Evolutionary conservation across 208 protist species (phyloP), one percentile per base, ranked within the genome.

Genomic region (Trypanosoma boissoni): DNA sequence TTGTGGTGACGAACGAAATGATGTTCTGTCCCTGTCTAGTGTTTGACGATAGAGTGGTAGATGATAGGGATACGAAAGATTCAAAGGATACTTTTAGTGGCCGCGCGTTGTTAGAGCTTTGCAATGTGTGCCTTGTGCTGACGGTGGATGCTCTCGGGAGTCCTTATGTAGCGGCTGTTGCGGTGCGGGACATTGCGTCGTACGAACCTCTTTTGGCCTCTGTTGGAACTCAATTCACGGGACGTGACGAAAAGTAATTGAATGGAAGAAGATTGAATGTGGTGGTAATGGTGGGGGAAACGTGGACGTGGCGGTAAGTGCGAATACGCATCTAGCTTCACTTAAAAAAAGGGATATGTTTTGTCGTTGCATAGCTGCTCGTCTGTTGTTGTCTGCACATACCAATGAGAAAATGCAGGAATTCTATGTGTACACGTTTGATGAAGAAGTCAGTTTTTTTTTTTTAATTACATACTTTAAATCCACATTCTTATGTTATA

Each of bases 1-100:
- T 91, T 29, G 72, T 92, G 7, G 88, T 92, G 34, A 92, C 84
- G 24, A 95, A 92, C 61, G 88, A 95, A 46, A 78, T 90, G 49
- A 95, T 95, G 88, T 89, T 85, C 70, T 91, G 85, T 50, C 88
- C 88, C 5, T 90, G 81, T 57, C 32, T 77, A 27, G 56, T 68
- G 1, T 34, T 62, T 10, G 29, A 66, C 34, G 16, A 50, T 18
- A 29, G 3, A 44, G 43, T 36, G 31, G 42, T 43, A 34, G 49
- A 68, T 50, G 23, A 44, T 28, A 26, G 18, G 32, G 49, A n/a
- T 31, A 42, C 27, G 21, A 48, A 2, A n/a, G 45, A 14, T 26
- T 1, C 24, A 9, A 34, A 9, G 42, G 42, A 10, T 34, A 32
- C 18, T 48, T 9, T 24, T 18, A 59, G 67, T 20, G 52, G 58